Conservation (phyloP, 495 filamentous ascomycete genomes). For the Parmelia sp. region DNA sequence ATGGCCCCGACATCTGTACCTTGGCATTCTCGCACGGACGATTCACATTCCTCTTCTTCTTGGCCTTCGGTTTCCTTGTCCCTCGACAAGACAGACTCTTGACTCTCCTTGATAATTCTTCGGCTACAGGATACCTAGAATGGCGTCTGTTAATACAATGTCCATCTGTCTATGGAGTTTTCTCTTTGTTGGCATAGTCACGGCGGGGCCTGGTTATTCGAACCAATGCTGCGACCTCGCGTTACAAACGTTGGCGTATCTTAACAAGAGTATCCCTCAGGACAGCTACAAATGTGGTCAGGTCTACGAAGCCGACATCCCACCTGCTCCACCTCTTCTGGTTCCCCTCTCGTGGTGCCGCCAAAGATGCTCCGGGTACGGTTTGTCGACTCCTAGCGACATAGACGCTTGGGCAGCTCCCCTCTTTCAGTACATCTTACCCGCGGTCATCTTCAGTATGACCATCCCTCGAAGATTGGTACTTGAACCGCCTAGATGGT, state of each 20-base stretch:
- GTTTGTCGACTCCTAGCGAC: constrained; percentile 13
- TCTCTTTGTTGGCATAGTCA: neutral
- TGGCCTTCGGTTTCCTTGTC: neutral
- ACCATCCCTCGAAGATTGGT: constrained; percentile 26
- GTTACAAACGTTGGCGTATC: neutral
- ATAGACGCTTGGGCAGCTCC: constrained; percentile 23
- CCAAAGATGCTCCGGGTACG: constrained; percentile 26
- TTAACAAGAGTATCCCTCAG: neutral
- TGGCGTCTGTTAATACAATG: neutral
- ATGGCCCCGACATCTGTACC: neutral
- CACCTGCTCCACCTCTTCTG: constrained; percentile 16
- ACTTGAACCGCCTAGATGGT: constrained; percentile 17
- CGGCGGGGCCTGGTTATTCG: constrained; percentile 3
- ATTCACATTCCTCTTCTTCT: neutral
- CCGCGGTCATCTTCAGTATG: constrained; percentile 28
- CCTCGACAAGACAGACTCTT: neutral
- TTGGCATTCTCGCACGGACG: neutral
- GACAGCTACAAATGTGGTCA: constrained; percentile 15
- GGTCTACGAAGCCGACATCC: neutral
- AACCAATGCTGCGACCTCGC: constrained; percentile 14
- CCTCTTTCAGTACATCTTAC: constrained; percentile 28
- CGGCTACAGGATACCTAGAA: neutral
- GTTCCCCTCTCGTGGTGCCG: constrained; percentile 20
- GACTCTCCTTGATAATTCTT: neutral
- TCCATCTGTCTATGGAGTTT: neutral